A percentile compares a stretch with the other conserved stretches of the same genome.
These are phyloP conservation scores for Thraustotheca clavata DNA, from an alignment of 352 stramenopile genomes.

Conservation along the genomic window DNA sequence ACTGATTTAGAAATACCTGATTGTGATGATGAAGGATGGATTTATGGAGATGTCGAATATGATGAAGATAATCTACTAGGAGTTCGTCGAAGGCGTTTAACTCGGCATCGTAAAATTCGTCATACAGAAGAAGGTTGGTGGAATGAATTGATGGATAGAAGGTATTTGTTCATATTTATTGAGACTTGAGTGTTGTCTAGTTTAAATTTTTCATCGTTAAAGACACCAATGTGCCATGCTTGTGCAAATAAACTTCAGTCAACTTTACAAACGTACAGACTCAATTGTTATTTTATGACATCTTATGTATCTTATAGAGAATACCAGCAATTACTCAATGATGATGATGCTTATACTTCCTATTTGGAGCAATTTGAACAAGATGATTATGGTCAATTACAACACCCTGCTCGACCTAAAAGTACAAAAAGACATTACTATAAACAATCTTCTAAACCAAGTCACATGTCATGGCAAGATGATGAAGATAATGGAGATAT, in stretches of 20 bases:
- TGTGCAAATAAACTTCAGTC: constrained; percentile 47
- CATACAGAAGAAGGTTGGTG: constrained; percentile 74
- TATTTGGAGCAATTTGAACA: constrained; percentile 1
- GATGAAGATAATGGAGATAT: constrained; percentile 28
- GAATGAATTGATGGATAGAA: constrained; percentile 72
- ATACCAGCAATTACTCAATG: constrained; percentile 6
- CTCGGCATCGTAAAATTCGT: constrained; percentile 60
- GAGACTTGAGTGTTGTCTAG: not conserved
- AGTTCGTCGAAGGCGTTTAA: constrained; percentile 41
- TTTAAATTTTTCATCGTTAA: constrained; percentile 21
- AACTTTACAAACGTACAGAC: constrained; percentile 45
- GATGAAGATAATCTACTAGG: constrained; percentile 7
- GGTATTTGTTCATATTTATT: constrained; percentile 23
- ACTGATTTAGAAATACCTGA: constrained; percentile 40
- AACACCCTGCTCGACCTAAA: not conserved
- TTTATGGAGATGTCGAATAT: constrained; percentile 36
- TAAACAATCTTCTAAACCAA: not conserved
- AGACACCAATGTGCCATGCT: constrained; percentile 62
- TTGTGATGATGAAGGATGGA: constrained; percentile 61
- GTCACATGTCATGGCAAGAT: constrained; percentile 10
- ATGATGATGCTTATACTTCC: too few species aligned
- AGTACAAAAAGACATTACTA: not conserved
- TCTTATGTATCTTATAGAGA: constrained; percentile 24
- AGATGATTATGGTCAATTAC: not conserved
- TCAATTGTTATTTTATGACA: not conserved